Evolutionary conservation across 768 basidiomycete genomes (phyloP), one percentile per base, ranked within the genome.

Genomic region (Russula emetica): DNA sequence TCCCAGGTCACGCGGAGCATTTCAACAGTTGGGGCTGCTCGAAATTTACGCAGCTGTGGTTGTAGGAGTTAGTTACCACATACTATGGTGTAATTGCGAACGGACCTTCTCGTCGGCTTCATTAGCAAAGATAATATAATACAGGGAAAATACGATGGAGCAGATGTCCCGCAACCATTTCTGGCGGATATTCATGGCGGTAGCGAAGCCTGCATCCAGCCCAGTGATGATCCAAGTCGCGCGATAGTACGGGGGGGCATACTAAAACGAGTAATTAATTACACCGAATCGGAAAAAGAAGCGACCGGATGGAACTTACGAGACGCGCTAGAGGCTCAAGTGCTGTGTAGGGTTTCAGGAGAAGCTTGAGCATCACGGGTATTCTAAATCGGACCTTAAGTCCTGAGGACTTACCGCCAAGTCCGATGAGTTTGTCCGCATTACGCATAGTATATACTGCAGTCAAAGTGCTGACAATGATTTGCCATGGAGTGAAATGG

Each of bases 1-100:
- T 96, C 95, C 97, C 97, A 99, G 26, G 94, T 98, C 20, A 83
- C 80, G 3, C 97, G 86, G 26, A 99, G 82, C 90, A 98, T 94
- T 76, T 99, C 96, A 26, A 98, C 87, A 0, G 96, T 97, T 54
- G 94, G 94, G 0, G 95, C 85, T 26, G 96, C 94, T 70, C 97
- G 82, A 72, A 91, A 98, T 62, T 86, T 84, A 62, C 95, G 88
- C 58, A 99, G 83, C 94, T 98, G 71, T 40, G 36, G 30, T 52
- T n/a, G 42, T 28, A 36, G 51, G 51, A 26, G 20, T 60, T 14
- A 60, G 60, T 36, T 3, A n/a, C 61, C 22, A 16, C 51, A 28
- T 24, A 24, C 22, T 22, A 11, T 53, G 22, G 20, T 11, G 22
- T 56, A 20, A 14, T 26, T 38, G 22, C 24, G 7, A 50, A 71